Conservation (phyloP, 345 rosid genomes). For the Gossypium arboreum region DNA sequence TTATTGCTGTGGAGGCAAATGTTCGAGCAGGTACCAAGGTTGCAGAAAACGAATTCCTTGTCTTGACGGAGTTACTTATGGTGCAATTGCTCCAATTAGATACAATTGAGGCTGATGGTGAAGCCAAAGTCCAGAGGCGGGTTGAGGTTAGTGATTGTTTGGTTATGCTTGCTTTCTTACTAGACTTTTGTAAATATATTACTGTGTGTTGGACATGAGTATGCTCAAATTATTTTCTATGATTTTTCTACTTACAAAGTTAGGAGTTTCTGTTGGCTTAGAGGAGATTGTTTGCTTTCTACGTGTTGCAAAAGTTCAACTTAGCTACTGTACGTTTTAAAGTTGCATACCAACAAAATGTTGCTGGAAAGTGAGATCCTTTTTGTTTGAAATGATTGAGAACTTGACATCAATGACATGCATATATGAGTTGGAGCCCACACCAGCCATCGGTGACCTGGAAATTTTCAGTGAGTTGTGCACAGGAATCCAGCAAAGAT, state of each 20-base stretch:
- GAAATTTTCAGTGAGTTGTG: neutral
- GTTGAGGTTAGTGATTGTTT: slow-evolving; percentile 32
- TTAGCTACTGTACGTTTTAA: neutral
- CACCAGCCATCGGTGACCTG: neutral
- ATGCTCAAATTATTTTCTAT: neutral
- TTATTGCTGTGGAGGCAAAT: slow-evolving; percentile 34
- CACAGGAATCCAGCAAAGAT: neutral
- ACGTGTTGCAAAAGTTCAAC: neutral
- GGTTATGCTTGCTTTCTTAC: neutral
- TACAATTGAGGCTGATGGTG: slow-evolving; percentile 43
- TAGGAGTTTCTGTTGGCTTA: neutral
- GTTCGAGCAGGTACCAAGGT: slow-evolving; percentile 31
- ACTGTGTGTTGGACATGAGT: neutral
- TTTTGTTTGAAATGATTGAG: slow-evolving; percentile 13
- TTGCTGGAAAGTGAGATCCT: slow-evolving; percentile 24
- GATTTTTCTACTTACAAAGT: neutral
- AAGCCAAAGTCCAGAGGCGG: slow-evolving; percentile 46
- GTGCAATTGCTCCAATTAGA: slow-evolving; percentile 47
- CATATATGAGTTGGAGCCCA: slow-evolving; percentile 14
- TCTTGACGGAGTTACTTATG: slow-evolving; percentile 46
- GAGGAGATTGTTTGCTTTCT: slow-evolving; percentile 7
- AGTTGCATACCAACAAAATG: slow-evolving; percentile 7
- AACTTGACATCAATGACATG: neutral
- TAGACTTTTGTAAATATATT: neutral
- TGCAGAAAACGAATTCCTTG: slow-evolving; percentile 36